phyloP scores from a whole-genome alignment of 139 green algal species.

The Zygnema circumcarinatum region DNA sequence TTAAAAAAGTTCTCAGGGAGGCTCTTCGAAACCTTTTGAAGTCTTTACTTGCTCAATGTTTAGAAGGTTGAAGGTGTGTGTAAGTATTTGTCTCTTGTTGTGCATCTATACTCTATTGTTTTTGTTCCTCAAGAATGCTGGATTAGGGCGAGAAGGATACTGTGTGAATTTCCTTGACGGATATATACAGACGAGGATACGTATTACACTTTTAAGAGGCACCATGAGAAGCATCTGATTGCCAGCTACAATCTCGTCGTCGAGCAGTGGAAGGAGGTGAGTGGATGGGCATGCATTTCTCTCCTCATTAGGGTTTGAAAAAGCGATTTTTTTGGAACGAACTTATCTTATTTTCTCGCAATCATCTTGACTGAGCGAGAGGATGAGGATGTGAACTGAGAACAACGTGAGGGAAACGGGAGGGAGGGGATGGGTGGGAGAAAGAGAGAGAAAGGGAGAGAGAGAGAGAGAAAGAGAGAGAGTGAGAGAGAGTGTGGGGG shows the following conservation, averaged over 20 bases:
- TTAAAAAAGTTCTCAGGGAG: not conserved
- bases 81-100: not conserved
- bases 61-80: not conserved
- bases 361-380: not conserved
- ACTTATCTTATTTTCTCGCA: not conserved
- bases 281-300: not conserved
- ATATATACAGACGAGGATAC: conserved; percentile 30
- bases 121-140: no score
- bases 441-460: no score
- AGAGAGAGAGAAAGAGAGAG: no score
- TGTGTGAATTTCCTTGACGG: no score
- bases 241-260: conserved; percentile 26
- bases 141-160: no score
- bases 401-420: no score
- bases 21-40: not conserved
- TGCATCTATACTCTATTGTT: not conserved
- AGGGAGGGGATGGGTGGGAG: no score
- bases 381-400: not conserved
- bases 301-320: not conserved
- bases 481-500: no score
- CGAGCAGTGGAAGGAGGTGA: conserved; percentile 20
- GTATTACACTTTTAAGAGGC: conserved; percentile 19
- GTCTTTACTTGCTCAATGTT: not conserved
- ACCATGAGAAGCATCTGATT: not conserved
- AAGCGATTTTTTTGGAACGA: not conserved